These are phyloP conservation scores for Coniferiporia weirii DNA, from an alignment of 1,284 basidiomycete species.

Conservation along the genomic window DNA sequence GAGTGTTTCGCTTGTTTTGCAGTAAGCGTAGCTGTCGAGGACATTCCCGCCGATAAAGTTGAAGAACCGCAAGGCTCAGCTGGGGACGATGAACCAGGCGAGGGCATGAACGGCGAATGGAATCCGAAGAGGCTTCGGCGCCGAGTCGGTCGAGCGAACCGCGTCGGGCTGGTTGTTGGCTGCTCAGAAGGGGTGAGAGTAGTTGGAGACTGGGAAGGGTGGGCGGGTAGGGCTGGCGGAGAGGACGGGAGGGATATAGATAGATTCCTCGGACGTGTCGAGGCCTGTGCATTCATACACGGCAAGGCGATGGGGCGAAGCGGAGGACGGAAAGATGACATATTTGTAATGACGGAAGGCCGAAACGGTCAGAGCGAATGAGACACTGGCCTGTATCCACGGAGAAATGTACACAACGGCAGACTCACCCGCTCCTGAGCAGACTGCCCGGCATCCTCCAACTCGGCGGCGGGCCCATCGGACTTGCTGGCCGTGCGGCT, in stretches of 20 bases:
- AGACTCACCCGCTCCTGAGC: conserved; percentile 16
- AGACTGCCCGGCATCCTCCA: conserved; percentile 2
- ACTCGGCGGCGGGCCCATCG: conserved; percentile 4
- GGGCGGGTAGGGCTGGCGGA: conserved; percentile 2
- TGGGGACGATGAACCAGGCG: conserved; percentile 4
- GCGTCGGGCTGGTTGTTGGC: conserved; percentile 2
- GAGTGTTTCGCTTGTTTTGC: conserved; percentile 23
- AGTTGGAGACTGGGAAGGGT: conserved; percentile 1
- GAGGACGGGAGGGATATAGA: conserved; percentile 14
- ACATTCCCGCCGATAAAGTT: background rate
- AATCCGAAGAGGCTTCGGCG: conserved; percentile 17
- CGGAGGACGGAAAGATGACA: background rate
- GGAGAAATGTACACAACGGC: background rate
- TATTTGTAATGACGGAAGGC: conserved; percentile 4
- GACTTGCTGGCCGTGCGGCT: background rate
- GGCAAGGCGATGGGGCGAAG: background rate
- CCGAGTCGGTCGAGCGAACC: background rate
- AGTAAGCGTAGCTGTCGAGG: conserved; percentile 34
- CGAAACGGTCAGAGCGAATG: background rate
- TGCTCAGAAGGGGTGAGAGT: conserved; percentile 13
- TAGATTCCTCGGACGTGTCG: background rate
- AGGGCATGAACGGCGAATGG: conserved; percentile 7
- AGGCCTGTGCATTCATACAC: background rate
- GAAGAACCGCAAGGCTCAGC: conserved; percentile 1
- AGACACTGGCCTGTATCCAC: background rate